Conservation (phyloP, 2,329 filamentous ascomycete species). For the Paecilomyces sp. region DNA sequence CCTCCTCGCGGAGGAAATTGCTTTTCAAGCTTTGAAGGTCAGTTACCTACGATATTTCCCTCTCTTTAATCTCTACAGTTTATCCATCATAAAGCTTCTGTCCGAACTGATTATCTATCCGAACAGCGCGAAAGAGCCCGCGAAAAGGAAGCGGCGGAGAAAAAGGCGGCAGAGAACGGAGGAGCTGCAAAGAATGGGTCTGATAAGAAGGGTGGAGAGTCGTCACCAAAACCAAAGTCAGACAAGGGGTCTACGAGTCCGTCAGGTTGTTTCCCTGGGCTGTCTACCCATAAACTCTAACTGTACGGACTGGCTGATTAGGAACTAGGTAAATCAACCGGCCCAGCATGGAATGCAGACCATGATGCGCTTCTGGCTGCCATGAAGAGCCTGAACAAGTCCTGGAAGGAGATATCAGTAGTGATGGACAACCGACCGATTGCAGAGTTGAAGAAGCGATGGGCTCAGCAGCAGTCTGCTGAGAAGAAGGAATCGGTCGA, state of each 20-base stretch:
- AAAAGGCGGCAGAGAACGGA: neutral
- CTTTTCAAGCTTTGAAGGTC: constrained; percentile 9
- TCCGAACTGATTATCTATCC: neutral
- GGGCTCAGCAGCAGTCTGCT: constrained; percentile 3
- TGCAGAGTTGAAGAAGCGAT: constrained; percentile 17
- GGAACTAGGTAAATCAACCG: neutral
- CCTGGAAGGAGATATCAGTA: constrained; percentile 17
- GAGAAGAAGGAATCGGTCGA: neutral
- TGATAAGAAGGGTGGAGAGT: neutral
- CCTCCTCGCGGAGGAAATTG: constrained; percentile 9
- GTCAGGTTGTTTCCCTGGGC: neutral
- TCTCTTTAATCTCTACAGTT: neutral
- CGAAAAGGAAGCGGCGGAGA: neutral
- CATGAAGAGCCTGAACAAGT: constrained; percentile 11
- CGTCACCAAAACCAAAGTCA: neutral
- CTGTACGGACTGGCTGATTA: neutral
- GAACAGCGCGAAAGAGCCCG: neutral
- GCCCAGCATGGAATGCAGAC: constrained; percentile 11
- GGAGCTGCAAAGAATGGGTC: neutral
- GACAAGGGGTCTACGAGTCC: neutral
- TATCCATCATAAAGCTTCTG: no score
- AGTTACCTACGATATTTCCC: neutral
- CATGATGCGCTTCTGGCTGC: constrained; percentile 13
- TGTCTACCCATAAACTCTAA: neutral
- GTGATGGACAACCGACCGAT: constrained; percentile 14